These are phyloP conservation scores for Cyberlindnera xylosilytica DNA, from an alignment of 805 yeast genomes.

Conservation along the genomic window DNA sequence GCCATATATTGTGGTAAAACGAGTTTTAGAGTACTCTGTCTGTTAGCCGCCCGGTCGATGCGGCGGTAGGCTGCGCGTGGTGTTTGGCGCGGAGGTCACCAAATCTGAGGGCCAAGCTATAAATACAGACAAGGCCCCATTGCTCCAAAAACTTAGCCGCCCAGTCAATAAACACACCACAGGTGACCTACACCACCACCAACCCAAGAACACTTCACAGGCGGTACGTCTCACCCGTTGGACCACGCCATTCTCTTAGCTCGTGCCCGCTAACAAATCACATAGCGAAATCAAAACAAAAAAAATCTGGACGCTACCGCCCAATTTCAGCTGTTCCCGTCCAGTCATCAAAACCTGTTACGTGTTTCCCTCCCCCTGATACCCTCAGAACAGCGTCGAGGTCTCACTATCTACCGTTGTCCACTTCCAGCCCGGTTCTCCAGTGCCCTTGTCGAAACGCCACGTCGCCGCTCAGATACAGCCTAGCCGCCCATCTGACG, in stretches of 20 bases:
- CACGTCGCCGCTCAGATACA: not conserved
- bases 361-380: not conserved
- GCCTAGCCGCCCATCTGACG: constrained; percentile 2
- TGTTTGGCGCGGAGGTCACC: too few species aligned
- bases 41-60: too few species aligned
- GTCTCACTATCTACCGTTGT: not conserved
- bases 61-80: too few species aligned
- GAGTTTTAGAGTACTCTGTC: too few species aligned
- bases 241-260: not conserved
- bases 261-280: not conserved
- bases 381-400: too few species aligned
- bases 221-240: not conserved
- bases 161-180: not conserved
- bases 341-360: not conserved
- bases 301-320: constrained; percentile 6
- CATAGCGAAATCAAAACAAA: constrained; percentile 9
- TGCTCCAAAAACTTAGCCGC: not conserved
- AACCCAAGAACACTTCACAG: not conserved
- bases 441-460: not conserved
- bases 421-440: too few species aligned
- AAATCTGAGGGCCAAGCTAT: not conserved
- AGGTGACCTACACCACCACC: not conserved
- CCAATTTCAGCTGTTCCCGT: constrained; percentile 5
- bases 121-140: not conserved
- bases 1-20: not conserved